Conservation (phyloP, 2,329 filamentous ascomycete species). For the Stagonosporopsis rhizophila region DNA sequence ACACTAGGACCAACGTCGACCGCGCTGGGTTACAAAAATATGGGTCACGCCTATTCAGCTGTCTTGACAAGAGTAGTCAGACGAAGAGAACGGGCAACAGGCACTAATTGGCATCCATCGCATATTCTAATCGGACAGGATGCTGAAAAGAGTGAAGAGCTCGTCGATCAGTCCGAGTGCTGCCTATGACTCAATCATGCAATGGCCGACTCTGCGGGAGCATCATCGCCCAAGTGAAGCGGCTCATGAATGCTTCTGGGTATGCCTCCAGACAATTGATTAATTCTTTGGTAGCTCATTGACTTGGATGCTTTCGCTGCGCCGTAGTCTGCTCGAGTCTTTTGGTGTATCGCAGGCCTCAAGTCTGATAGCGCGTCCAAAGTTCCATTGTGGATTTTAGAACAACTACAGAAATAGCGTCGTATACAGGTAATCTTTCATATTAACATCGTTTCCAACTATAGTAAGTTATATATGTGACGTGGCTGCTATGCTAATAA, state of each 20-base stretch:
- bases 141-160: not conserved
- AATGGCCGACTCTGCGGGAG: slow-evolving; percentile 14
- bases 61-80: slow-evolving; percentile 14
- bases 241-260: slow-evolving; percentile 5
- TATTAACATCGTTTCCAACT: slow-evolving; percentile 17
- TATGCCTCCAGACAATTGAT: not conserved
- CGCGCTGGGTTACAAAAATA: slow-evolving; percentile 12
- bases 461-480: slow-evolving; percentile 9
- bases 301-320: not conserved
- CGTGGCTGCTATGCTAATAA: slow-evolving; percentile 14
- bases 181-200: slow-evolving; percentile 17
- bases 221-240: slow-evolving; percentile 14
- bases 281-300: not conserved
- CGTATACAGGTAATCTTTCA: slow-evolving; percentile 15
- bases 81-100: slow-evolving; percentile 10
- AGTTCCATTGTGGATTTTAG: slow-evolving; percentile 15
- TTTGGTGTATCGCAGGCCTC: not conserved
- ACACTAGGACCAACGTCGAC: not conserved
- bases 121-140: not conserved
- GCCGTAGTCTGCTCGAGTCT: not conserved
- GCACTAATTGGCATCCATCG: not conserved
- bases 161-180: slow-evolving; percentile 7
- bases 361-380: slow-evolving; percentile 6
- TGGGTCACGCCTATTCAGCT: slow-evolving; percentile 6
- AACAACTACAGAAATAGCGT: slow-evolving; percentile 19